phyloP scores from a whole-genome alignment of 805 yeast genomes.

The Pichia occidentalis region DNA sequence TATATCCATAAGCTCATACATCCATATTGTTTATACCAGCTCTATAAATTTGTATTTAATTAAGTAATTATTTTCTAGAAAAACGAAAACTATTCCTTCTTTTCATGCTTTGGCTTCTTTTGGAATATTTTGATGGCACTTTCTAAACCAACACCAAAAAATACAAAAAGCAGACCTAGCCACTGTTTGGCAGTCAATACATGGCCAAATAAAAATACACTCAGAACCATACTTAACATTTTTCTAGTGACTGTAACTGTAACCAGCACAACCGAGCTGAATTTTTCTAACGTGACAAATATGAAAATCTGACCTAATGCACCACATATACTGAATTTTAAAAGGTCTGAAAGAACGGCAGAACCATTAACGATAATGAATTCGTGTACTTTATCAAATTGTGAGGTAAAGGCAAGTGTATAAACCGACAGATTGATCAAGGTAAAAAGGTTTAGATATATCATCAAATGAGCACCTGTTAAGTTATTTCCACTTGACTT shows the following conservation, averaged over 20 bases:
- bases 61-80: too few species aligned
- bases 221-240: slow-evolving; percentile 89
- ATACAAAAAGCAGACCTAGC: slow-evolving; percentile 73
- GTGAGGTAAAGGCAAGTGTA: slow-evolving; percentile 40
- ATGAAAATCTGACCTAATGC: slow-evolving; percentile 94
- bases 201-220: slow-evolving; percentile 87
- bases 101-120: slow-evolving; percentile 3
- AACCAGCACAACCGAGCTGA: slow-evolving; percentile 78
- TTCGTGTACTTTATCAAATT: slow-evolving; percentile 40
- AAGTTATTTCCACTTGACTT: slow-evolving; percentile 34
- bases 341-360: slow-evolving; percentile 49
- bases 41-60: too few species aligned
- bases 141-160: slow-evolving; percentile 80
- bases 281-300: slow-evolving; percentile 73
- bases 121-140: slow-evolving; percentile 41
- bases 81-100: too few species aligned
- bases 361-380: slow-evolving; percentile 48
- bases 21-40: too few species aligned
- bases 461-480: slow-evolving; percentile 87
- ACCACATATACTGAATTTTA: slow-evolving; percentile 69
- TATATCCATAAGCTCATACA: too few species aligned
- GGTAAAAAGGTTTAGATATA: slow-evolving; percentile 47
- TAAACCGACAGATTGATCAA: slow-evolving; percentile 44
- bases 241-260: slow-evolving; percentile 95
- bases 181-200: slow-evolving; percentile 57